Evolutionary conservation across 164 flowering plant genomes (phyloP).

Genomic region (Chimonanthus praecox): DNA sequence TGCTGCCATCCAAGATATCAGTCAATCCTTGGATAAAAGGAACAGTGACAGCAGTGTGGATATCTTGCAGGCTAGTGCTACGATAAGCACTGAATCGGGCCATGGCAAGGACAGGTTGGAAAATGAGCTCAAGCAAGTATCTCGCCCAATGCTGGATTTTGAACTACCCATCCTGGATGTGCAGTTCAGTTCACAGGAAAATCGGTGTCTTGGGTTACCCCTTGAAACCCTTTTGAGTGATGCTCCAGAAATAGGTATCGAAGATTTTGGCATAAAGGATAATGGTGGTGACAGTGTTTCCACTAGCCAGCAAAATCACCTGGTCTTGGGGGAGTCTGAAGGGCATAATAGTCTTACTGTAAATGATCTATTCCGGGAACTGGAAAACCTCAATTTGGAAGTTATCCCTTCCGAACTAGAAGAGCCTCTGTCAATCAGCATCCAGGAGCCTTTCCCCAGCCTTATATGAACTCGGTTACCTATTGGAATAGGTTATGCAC

Average conservation of each 20-base stretch:
- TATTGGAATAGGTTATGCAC: background rate
- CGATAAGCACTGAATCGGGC: conserved; percentile 6
- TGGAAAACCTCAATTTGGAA: conserved; percentile 16
- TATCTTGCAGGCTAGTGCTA: background rate
- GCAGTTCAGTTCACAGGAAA: conserved; percentile 32
- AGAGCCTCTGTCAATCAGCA: conserved; percentile 7
- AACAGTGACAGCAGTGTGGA: conserved; percentile 1
- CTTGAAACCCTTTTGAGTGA: conserved; percentile 51
- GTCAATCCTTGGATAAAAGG: conserved; percentile 2
- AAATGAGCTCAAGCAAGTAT: conserved; percentile 17
- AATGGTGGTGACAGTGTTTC: background rate
- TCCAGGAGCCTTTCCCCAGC: conserved; percentile 21
- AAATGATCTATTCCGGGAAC: conserved; percentile 19
- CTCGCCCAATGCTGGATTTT: conserved; percentile 35
- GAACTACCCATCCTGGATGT: conserved; percentile 58
- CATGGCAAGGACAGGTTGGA: conserved; percentile 11
- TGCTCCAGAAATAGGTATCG: conserved; percentile 8
- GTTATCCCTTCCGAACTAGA: conserved; percentile 1
- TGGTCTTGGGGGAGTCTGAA: conserved; percentile 8
- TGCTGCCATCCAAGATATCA: background rate
- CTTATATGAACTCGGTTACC: conserved; percentile 25
- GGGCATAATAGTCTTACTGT: conserved; percentile 5
- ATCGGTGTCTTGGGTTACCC: conserved; percentile 6
- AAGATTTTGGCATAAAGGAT: conserved; percentile 8
- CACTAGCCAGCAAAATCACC: conserved; percentile 4